Conservation (phyloP, 1,284 basidiomycete species). For the Puccinia hordei region DNA sequence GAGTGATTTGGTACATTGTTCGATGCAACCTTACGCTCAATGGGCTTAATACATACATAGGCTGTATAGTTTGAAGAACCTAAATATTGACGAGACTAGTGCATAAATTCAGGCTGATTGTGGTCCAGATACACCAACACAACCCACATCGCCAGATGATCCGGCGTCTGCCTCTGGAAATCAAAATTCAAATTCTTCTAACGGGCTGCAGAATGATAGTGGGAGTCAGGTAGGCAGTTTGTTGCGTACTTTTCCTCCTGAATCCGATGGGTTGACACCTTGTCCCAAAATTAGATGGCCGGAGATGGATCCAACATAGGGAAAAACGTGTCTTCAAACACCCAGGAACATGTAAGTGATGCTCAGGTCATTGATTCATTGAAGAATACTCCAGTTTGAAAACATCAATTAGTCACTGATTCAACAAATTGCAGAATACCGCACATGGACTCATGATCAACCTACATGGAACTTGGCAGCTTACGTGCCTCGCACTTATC, state of each 20-base stretch:
- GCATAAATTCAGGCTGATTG: neutral
- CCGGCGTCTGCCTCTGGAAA: neutral
- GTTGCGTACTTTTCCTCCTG: too few relatives aligned
- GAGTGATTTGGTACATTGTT: neutral
- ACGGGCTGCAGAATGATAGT: neutral
- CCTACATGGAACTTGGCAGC: neutral
- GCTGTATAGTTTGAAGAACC: neutral
- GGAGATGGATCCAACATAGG: neutral
- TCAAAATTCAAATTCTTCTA: neutral
- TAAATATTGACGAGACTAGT: neutral
- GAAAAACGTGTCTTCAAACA: neutral
- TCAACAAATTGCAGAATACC: neutral
- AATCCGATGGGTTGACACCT: too few relatives aligned
- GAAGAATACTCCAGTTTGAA: neutral
- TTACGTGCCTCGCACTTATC: neutral
- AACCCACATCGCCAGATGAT: neutral
- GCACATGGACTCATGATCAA: neutral
- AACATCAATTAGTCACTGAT: neutral
- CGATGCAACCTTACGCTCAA: neutral
- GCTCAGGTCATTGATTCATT: too few relatives aligned
- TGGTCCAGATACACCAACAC: neutral
- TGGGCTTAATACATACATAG: too few relatives aligned
- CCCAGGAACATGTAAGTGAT: neutral
- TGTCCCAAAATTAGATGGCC: too few relatives aligned
- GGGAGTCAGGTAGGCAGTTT: neutral